Evolutionary conservation across 1,284 basidiomycete species (phyloP), one percentile per base, ranked within the genome.

Genomic region (Apiotrichum domesticum): DNA sequence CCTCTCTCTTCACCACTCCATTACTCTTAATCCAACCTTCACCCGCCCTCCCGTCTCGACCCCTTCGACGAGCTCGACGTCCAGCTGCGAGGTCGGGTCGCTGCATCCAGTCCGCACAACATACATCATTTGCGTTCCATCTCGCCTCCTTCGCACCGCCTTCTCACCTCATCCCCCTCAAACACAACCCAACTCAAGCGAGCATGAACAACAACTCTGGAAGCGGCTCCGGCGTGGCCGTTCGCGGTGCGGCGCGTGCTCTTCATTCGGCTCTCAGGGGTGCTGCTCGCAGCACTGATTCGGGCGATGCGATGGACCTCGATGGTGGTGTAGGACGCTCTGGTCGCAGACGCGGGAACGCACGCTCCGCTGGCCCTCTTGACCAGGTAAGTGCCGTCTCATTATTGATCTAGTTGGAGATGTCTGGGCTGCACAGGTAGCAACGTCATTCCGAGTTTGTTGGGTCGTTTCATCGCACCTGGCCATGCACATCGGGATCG

Each of bases 311-410:
- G 7, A 74, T 74, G 72, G 71, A 74, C 8, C 52, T 74, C 7
- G 72, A 74, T 39, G 61, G 63, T 14, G 57, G 58, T 11, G 55
- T 60, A 3, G 66, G 65, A 6, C 52, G 66, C n/a, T 46, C 59
- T 3, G 59, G 56, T 6, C 57, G 64, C 34, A 63, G 51, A 21
- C 59, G 56, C 13, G 46, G 44, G 6, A 61, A 58, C 34, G 59
- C 56, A 21, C 55, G 66, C 35, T 64, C 62, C 3, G 55, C 50
- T 32, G 69, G 69, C 35, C 68, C 69, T 14, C 58, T 69, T 51
- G 71, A 69, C 59, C 70, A 71, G 67, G 68, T 71, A 56, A 56
- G 71, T 10, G 21, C 33, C 33, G 32, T 50, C 56, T 21, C 21
- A 34, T 45, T 29, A 29, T 29, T 29, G 29, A 29, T 29, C 29